Base-by-base conservation (phyloP, 305 asterid genomes). In the Striga hermonthica region DNA sequence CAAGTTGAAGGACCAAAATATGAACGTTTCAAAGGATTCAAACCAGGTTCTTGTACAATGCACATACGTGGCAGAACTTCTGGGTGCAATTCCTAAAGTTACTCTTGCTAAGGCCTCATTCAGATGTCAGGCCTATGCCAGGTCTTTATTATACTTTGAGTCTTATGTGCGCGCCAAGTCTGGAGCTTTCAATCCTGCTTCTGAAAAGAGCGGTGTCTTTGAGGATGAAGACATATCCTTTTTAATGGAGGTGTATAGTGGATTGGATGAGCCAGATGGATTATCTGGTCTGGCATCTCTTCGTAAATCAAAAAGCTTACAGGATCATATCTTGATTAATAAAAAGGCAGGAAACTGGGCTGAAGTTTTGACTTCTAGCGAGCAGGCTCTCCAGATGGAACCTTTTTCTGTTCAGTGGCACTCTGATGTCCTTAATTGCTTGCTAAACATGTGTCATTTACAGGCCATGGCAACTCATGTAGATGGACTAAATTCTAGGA, bases 331-430 rank as follows among this genome's bases (percentile, higher is more conserved):
- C 62, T 73, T 93, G 83, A 90, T 90, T 71, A 86, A 88, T 74
- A 90, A 86, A 67, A 93, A 86, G 82, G 87, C 99, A 9, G 99
- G 97, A 70, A 90, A 93, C 80, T 93, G 99, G 99, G 97, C 97
- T 53, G 97, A 93, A 80, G 99, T 88, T 74, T 77, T 93, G 77
- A 83, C 93, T 79, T 88, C 86, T 75, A 87, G 99, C 74, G 97
- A 93, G 85, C 99, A 90, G 79, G 95, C 97, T 69, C 75, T 92
- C 81, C 95, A 88, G 83, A 88, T 86, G 95, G 96, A 90, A 66
- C 94, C 97, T 35, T 76, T 74, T 56, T 84, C 96, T 77, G 91
- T 83, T 69, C 92, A 83, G 79, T 79, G 96, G 81, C 96, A 90
- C 61, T 90, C 99, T 64, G 99, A 93, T 73, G 96, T 90, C 70